These are phyloP conservation scores for Herpetomonas samuelpessoai DNA, from an alignment of 208 protist species.

Conservation along the genomic window DNA sequence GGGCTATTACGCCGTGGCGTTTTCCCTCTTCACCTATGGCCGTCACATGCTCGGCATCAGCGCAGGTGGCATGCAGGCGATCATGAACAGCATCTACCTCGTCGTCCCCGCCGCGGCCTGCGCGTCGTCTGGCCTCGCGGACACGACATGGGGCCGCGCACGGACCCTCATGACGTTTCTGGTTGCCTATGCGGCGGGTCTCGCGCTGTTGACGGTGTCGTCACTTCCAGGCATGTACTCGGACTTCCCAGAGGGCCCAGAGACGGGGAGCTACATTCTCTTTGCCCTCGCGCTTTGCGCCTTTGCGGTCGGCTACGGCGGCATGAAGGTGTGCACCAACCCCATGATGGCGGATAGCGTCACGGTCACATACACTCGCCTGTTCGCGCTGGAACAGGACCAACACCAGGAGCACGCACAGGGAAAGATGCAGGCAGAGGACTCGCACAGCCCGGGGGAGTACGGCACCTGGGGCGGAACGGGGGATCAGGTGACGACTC, in stretches of 20 bases:
- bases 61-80: constrained; percentile 27
- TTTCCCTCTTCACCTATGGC: constrained; percentile 68
- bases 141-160: constrained; percentile 38
- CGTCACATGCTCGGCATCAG: constrained; percentile 47
- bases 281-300: constrained; percentile 25
- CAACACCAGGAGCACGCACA: background rate
- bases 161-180: constrained; percentile 28
- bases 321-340: constrained; percentile 74
- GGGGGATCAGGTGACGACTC: background rate
- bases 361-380: constrained; percentile 12
- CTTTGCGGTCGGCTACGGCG: constrained; percentile 56
- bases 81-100: constrained; percentile 55
- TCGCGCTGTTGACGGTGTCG: constrained; percentile 37
- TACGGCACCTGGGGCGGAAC: background rate
- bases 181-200: constrained; percentile 25
- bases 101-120: constrained; percentile 45
- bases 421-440: no score
- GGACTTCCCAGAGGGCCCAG: constrained; percentile 29
- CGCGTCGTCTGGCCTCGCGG: constrained; percentile 47
- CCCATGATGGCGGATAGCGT: constrained; percentile 70
- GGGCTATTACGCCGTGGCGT: constrained; percentile 61
- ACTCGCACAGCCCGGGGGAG: background rate
- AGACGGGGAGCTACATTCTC: constrained; percentile 12
- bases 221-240: constrained; percentile 40
- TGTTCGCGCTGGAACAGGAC: background rate